A percentile compares a stretch with the other conserved stretches of the same genome.
phyloP scores from a whole-genome alignment of 1,139 yeast genomes.

The Candida frijolesensis region DNA sequence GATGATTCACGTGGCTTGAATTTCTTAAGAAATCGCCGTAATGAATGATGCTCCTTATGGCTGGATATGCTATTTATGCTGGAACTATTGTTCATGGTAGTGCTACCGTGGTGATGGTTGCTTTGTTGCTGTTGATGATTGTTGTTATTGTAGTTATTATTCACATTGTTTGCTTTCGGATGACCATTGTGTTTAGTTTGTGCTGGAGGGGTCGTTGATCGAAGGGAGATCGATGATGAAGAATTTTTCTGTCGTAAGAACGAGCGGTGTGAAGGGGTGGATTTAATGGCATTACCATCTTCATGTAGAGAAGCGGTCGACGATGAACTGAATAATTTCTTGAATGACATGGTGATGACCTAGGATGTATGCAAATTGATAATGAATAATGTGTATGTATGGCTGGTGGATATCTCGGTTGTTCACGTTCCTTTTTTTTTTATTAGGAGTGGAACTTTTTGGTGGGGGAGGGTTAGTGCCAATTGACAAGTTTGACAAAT shows the following conservation, averaged over 20 bases:
- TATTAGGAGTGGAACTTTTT: background rate
- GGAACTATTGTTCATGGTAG: slow-evolving; percentile 6
- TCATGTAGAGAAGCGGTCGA: slow-evolving; percentile 11
- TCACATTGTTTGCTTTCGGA: background rate
- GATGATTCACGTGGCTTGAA: slow-evolving; percentile 26
- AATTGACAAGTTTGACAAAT: background rate
- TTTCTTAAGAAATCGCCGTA: slow-evolving; percentile 42
- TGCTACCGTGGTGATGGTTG: background rate
- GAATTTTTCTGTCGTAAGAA: slow-evolving; percentile 13
- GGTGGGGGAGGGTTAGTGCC: background rate
- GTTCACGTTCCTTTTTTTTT: background rate
- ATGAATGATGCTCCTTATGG: slow-evolving; percentile 28
- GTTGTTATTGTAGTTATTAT: background rate
- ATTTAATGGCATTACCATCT: slow-evolving; percentile 8
- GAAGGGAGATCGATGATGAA: slow-evolving; percentile 14
- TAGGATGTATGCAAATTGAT: background rate
- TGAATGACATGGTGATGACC: slow-evolving; percentile 11
- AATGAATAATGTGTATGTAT: background rate
- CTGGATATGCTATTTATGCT: slow-evolving; percentile 7
- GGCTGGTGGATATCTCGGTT: slow-evolving; percentile 1
- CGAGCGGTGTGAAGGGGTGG: slow-evolving; percentile 14
- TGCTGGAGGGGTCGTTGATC: slow-evolving; percentile 11
- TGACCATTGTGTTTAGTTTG: slow-evolving; percentile 2
- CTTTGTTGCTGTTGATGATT: background rate
- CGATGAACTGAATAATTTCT: slow-evolving; percentile 13